Evolutionary conservation across 805 yeast genomes (phyloP).

Genomic region (Candida tallmaniae): DNA sequence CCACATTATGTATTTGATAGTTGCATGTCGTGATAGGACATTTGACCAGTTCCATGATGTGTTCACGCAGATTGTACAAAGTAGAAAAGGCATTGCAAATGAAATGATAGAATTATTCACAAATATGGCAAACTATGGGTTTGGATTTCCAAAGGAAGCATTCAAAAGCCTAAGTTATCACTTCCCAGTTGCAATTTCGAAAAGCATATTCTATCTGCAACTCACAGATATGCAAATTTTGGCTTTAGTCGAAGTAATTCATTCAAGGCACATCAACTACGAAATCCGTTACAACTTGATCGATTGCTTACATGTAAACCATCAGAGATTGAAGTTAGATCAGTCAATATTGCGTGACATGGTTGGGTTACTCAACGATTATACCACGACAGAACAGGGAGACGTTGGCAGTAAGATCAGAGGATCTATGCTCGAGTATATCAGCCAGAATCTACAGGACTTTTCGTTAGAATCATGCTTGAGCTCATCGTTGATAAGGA

Average conservation of each 20-base stretch:
- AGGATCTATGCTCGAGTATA: conserved; percentile 40
- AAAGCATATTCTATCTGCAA: conserved; percentile 25
- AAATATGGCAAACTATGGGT: conserved; percentile 2
- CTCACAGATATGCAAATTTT: conserved; percentile 3
- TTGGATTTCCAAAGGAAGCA: neutral
- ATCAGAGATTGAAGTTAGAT: neutral
- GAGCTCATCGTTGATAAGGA: conserved; percentile 37
- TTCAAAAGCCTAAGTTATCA: conserved; percentile 1
- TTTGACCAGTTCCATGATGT: neutral
- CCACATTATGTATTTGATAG: conserved; percentile 4
- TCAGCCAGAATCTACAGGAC: conserved; percentile 22
- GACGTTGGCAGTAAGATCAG: conserved; percentile 87
- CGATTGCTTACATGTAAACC: conserved; percentile 13
- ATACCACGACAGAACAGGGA: conserved; percentile 75
- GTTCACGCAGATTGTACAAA: neutral
- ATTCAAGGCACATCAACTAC: conserved; percentile 23
- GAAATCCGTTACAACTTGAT: conserved; percentile 24
- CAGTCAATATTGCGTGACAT: conserved; percentile 4
- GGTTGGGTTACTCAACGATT: conserved; percentile 58
- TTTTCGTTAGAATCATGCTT: conserved; percentile 3
- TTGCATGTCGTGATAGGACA: neutral
- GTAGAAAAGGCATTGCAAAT: neutral
- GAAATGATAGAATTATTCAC: conserved; percentile 1
- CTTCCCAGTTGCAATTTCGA: conserved; percentile 23
- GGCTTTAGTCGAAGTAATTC: conserved; percentile 21